Evolutionary conservation across 2,329 filamentous ascomycete genomes (phyloP).

Genomic region (Trichoderma oligosporum): DNA sequence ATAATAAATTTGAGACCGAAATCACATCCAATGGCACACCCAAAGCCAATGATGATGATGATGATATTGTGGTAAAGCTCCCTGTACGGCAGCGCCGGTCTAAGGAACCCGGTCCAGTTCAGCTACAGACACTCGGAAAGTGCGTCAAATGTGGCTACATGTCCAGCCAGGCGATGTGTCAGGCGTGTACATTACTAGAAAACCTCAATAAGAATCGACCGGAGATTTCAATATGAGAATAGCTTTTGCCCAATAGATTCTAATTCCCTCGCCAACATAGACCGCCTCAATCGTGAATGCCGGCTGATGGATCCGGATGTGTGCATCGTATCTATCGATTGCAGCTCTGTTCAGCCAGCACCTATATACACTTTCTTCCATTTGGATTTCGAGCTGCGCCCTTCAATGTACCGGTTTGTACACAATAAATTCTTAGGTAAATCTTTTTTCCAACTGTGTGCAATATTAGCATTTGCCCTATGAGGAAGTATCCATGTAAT

Average conservation of each 20-base stretch:
- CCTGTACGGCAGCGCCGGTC: slow-evolving; percentile 31
- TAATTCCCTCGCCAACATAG: not conserved
- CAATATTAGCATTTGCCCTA: slow-evolving; percentile 4
- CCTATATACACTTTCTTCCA: slow-evolving; percentile 21
- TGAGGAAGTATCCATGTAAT: no score
- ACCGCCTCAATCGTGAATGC: not conserved
- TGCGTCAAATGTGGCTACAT: slow-evolving; percentile 92
- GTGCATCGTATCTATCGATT: slow-evolving; percentile 18
- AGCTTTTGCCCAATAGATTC: slow-evolving; percentile 9
- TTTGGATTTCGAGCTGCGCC: not conserved
- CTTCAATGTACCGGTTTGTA: slow-evolving; percentile 17
- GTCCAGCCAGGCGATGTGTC: slow-evolving; percentile 89
- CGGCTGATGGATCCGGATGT: slow-evolving; percentile 20
- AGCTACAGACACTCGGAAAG: slow-evolving; percentile 72
- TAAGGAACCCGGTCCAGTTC: slow-evolving; percentile 32
- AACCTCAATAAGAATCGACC: slow-evolving; percentile 78
- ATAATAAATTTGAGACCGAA: slow-evolving; percentile 32
- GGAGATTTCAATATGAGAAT: slow-evolving; percentile 50
- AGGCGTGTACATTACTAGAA: slow-evolving; percentile 87
- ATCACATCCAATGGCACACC: slow-evolving; percentile 28
- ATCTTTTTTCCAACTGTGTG: slow-evolving; percentile 52
- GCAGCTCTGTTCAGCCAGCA: not conserved
- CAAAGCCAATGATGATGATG: slow-evolving; percentile 26
- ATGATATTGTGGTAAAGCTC: slow-evolving; percentile 34
- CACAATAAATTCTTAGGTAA: slow-evolving; percentile 36